Percentiles rank a stretch among this genome's conserved stretches.
Conservation (phyloP, 441 rosid species). For the Adansonia madagascariensis region DNA sequence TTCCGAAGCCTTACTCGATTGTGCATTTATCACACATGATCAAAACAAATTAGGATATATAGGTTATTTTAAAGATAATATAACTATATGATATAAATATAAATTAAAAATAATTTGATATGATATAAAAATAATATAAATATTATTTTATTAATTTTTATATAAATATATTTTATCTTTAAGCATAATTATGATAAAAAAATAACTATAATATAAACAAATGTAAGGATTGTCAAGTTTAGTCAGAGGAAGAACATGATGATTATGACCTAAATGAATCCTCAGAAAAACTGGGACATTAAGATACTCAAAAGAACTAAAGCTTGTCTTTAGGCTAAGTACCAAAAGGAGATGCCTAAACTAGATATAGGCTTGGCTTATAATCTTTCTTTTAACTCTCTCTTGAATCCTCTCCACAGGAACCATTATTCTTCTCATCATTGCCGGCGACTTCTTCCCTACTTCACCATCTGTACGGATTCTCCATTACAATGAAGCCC, state of each 20-base stretch:
- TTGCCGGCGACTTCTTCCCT: conserved; percentile 43
- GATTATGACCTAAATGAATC: not conserved
- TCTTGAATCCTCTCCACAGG: not conserved
- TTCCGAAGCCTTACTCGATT: not conserved
- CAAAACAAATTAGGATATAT: not conserved
- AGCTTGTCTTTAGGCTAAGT: not conserved
- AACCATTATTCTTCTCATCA: conserved; percentile 40
- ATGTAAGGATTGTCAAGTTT: not conserved
- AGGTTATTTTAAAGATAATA: too few relatives aligned
- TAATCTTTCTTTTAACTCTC: conserved; percentile 16
- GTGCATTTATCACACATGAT: not conserved
- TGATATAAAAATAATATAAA: too few relatives aligned
- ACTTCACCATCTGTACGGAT: conserved; percentile 39
- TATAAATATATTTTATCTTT: too few relatives aligned
- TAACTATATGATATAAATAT: not conserved
- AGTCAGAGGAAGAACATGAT: not conserved
- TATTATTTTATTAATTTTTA: too few relatives aligned
- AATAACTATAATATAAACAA: too few relatives aligned
- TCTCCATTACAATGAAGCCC: conserved; percentile 8
- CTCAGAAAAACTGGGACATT: not conserved
- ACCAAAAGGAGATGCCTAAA: not conserved
- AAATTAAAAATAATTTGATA: too few relatives aligned
- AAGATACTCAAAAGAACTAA: not conserved
- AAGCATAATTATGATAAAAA: too few relatives aligned
- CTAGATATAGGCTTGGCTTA: conserved; percentile 14